Percentiles rank a stretch among this genome's conserved stretches.
phyloP scores from a whole-genome alignment of 257 asterid species.

The Orobanche coerulescens region DNA sequence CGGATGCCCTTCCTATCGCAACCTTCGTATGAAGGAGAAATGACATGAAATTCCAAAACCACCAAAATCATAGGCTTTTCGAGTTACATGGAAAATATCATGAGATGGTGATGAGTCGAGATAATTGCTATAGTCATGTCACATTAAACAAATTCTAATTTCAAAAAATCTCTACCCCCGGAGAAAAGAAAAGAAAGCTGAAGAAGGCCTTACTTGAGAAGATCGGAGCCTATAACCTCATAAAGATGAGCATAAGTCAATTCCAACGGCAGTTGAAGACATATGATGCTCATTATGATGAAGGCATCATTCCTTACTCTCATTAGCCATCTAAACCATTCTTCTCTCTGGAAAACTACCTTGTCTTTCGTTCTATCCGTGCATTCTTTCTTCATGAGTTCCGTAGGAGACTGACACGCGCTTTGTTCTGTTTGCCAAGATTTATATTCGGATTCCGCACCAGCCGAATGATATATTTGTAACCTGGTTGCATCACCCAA shows the following conservation, averaged over 20 bases:
- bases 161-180: not conserved
- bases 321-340: slow-evolving; percentile 80
- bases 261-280: slow-evolving; percentile 95
- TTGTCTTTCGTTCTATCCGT: slow-evolving; percentile 49
- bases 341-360: slow-evolving; percentile 70
- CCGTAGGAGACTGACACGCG: slow-evolving; percentile 39
- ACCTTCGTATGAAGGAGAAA: too few species aligned
- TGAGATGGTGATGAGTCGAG: too few species aligned
- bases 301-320: slow-evolving; percentile 86
- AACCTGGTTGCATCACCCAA: slow-evolving; percentile 46
- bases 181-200: not conserved
- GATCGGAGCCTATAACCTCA: slow-evolving; percentile 51
- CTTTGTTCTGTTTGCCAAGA: slow-evolving; percentile 32
- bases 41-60: too few species aligned
- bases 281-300: slow-evolving; percentile 65
- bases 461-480: slow-evolving; percentile 53
- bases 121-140: too few species aligned
- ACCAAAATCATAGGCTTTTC: too few species aligned
- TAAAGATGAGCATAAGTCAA: slow-evolving; percentile 87
- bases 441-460: slow-evolving; percentile 46
- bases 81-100: too few species aligned
- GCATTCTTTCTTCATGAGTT: slow-evolving; percentile 44
- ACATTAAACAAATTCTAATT: not conserved
- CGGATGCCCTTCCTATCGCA: too few species aligned
- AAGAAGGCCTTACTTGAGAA: slow-evolving; percentile 57